Base-by-base conservation (phyloP, 352 stramenopile genomes). In the Aphanomyces euteiches region DNA sequence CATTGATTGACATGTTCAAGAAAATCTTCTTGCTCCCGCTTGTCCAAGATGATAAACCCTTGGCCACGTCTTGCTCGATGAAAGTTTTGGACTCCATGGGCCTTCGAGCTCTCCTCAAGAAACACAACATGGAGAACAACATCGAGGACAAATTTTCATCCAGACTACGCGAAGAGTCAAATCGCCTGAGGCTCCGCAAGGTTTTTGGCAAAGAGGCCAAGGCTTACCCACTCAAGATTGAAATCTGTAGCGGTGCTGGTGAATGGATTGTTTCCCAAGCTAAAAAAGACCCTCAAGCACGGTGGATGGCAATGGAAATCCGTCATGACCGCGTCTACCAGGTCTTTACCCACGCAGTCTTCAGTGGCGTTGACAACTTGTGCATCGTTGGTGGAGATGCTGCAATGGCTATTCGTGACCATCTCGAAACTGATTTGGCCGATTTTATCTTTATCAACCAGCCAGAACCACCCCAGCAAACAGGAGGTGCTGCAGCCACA, bases 401-500 rank as follows among this genome's bases (percentile, higher is more conserved):
- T 4, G 8, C 50, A 10, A 53, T 47, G 4, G 38, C 28, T 8
- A 4, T 77, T 5, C 37, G 28, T 13, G 7, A 6, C 17, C 47
- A 54, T 28, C 56, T 77, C 8, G 47, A 39, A 0, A 8, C 58
- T 1, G 47, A 21, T 12, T 36, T 47, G 37, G 68, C 72, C 19
- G 56, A 66, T 47, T 48, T 63, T 8, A 66, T 75, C 8, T 75
- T 73, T 73, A 48, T 69, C 17, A 75, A 75, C 59, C 63, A 63
- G 15, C 73, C 73, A 17, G 73, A 77, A 47, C 73, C 73, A 19
- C 73, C 73, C 3, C 40, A 71, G 39, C 66, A 72, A 28, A 75
- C 56, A 7, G 67, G 67, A 17, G 56, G 34, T 41, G 56, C 40
- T 21, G 43, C 43, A 12, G 43, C n/a, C 53, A 70, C 56, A 36